A percentile compares a stretch with the other conserved stretches of the same genome.
These are phyloP conservation scores for Populus nigra DNA, from an alignment of 345 rosid species.

Conservation along the genomic window DNA sequence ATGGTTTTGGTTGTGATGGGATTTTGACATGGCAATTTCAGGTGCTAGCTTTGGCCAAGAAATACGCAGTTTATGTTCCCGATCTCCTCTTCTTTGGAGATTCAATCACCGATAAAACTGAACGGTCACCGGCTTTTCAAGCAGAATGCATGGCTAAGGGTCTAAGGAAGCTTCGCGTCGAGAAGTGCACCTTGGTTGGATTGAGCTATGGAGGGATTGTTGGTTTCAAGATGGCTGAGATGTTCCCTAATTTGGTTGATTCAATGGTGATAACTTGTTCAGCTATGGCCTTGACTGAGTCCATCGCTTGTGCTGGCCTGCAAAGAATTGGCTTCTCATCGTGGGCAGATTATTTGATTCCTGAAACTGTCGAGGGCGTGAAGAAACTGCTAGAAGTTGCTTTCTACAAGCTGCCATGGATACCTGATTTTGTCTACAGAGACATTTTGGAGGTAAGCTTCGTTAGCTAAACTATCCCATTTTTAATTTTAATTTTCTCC, in stretches of 20 bases:
- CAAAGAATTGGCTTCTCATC: slow-evolving; percentile 25
- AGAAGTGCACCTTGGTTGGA: slow-evolving; percentile 39
- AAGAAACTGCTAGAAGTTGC: slow-evolving; percentile 10
- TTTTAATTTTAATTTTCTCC: too few species aligned
- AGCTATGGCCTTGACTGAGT: slow-evolving; percentile 38
- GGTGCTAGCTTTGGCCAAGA: slow-evolving; percentile 25
- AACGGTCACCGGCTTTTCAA: slow-evolving; percentile 41
- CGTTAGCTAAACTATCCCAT: not conserved
- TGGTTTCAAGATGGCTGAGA: slow-evolving; percentile 45
- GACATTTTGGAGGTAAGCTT: slow-evolving; percentile 32
- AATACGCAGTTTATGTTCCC: slow-evolving; percentile 43
- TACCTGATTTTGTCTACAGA: slow-evolving; percentile 27
- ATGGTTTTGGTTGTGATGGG: slow-evolving; percentile 34
- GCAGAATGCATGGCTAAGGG: slow-evolving; percentile 40
- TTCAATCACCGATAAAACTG: slow-evolving; percentile 28
- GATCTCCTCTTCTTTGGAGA: slow-evolving; percentile 50
- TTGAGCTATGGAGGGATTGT: slow-evolving; percentile 46
- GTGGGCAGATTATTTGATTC: slow-evolving; percentile 42
- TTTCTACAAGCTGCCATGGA: slow-evolving; percentile 12
- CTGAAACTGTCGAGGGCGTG: slow-evolving; percentile 21
- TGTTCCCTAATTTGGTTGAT: slow-evolving; percentile 38
- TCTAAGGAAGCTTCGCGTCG: slow-evolving; percentile 39
- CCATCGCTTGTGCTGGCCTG: slow-evolving; percentile 12
- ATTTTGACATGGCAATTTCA: slow-evolving; percentile 47
- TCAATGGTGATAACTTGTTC: slow-evolving; percentile 36